A percentile compares a stretch with the other conserved stretches of the same genome.
phyloP scores from a whole-genome alignment of 371 early-diverging fungal species.

The Actinomucor elegans region DNA sequence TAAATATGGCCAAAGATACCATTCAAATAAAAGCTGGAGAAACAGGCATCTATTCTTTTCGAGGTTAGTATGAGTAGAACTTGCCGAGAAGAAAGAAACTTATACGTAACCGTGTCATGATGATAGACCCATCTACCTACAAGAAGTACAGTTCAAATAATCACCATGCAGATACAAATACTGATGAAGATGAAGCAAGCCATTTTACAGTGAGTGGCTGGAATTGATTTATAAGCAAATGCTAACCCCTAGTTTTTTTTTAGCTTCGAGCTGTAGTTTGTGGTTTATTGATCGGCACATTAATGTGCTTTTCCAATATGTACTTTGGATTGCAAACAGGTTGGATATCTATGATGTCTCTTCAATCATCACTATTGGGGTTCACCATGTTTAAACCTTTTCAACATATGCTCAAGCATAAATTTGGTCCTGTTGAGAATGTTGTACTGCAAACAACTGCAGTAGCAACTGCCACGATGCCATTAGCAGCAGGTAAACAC shows the following conservation, averaged over 20 bases:
- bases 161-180: not conserved
- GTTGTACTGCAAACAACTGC: slow-evolving; percentile 82
- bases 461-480: slow-evolving; percentile 87
- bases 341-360: slow-evolving; percentile 87
- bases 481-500: slow-evolving; percentile 66
- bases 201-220: slow-evolving; percentile 23
- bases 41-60: slow-evolving; percentile 12
- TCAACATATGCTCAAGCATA: slow-evolving; percentile 43
- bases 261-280: slow-evolving; percentile 61
- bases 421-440: slow-evolving; percentile 78
- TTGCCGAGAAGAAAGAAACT: too few relatives aligned
- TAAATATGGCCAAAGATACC: not conserved
- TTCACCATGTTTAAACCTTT: slow-evolving; percentile 74
- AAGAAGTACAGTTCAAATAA: too few relatives aligned
- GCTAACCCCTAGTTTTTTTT: not conserved
- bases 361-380: slow-evolving; percentile 80
- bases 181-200: not conserved
- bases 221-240: not conserved
- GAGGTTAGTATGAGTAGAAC: not conserved
- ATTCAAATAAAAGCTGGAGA: not conserved
- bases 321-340: slow-evolving; percentile 87
- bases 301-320: slow-evolving; percentile 83
- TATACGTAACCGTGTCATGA: too few relatives aligned
- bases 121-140: too few relatives aligned
- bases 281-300: slow-evolving; percentile 67